Evolutionary conservation across 2,329 filamentous ascomycete species (phyloP).

Genomic region (Cladosporium sphaerospermum): DNA sequence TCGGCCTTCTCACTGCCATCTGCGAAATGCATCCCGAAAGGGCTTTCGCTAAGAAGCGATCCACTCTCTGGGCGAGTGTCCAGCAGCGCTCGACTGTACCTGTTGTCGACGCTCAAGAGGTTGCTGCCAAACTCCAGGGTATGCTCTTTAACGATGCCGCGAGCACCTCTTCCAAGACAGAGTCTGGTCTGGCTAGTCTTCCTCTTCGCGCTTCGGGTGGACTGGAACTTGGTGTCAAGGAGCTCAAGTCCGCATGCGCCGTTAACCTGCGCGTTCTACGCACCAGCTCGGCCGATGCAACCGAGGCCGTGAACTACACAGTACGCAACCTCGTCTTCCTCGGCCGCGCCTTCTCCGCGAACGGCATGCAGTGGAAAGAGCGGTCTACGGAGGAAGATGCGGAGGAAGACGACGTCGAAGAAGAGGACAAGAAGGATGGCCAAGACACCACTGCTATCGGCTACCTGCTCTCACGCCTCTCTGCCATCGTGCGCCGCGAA

Average conservation of each 20-base stretch:
- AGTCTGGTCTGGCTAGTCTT: constrained; percentile 47
- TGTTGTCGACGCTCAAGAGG: constrained; percentile 68
- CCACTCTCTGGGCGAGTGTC: constrained; percentile 65
- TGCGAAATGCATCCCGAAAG: constrained; percentile 59
- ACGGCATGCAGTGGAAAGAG: constrained; percentile 44
- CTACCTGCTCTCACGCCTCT: constrained; percentile 73
- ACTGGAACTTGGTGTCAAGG: constrained; percentile 57
- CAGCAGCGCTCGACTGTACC: constrained; percentile 59
- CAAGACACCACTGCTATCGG: constrained; percentile 48
- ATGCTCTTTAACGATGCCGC: constrained; percentile 77
- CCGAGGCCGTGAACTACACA: constrained; percentile 72
- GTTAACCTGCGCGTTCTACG: constrained; percentile 55
- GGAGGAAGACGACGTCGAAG: constrained; percentile 36
- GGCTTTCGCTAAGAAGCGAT: constrained; percentile 55
- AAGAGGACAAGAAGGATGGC: constrained; percentile 37
- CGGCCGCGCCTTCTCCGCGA: constrained; percentile 57
- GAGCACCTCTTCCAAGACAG: constrained; percentile 48
- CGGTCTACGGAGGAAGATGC: constrained; percentile 40
- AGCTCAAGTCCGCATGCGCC: constrained; percentile 55
- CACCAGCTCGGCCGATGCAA: constrained; percentile 49
- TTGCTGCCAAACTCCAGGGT: constrained; percentile 66
- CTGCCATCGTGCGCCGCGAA: constrained; percentile 72
- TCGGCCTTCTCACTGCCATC: constrained; percentile 64
- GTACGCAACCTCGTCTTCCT: constrained; percentile 80
- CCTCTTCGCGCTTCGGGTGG: constrained; percentile 66